Evolutionary conservation across 495 filamentous ascomycete genomes (phyloP), one percentile per base, ranked within the genome.

Genomic region (Sordaria brevicollis): DNA sequence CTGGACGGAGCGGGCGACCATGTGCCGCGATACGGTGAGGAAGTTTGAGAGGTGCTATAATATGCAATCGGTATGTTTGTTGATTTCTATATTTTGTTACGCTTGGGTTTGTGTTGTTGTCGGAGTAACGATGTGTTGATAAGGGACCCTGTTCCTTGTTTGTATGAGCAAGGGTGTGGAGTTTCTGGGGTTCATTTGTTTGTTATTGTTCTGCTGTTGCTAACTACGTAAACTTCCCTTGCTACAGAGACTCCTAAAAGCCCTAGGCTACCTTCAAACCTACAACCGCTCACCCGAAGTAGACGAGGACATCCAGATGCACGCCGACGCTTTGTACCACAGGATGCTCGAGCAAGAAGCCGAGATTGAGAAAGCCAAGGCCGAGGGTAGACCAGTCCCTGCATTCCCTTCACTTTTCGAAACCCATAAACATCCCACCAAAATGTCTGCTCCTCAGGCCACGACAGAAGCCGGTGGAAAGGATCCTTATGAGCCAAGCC

Each of bases 291-390:
- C 87, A 38, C 73, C 82, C 5, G 90, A 90, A 57, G 85, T 89
- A 66, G 91, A 96, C 73, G 95, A 98, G 81, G 83, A 87, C 68
- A 96, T 99, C 71, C 95, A 99, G 81, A 92, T 99, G 91, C 93
- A 96, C 79, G 94, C 93, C 66, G 93, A 97, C 80, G 88, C 85
- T 68, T 83, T 97, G 36, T 97, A 93, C 77, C 93, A 95, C 72
- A 86, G 89, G 71, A 91, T 97, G 90, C 79, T 94, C 21, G 84
- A 85, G 65, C 93, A 93, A 75, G 92, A 97, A 80, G 80, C 80
- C 43, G 85, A 83, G 72, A 86, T 91, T 29, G 84, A 89, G 68
- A 83, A 87, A 73, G 92, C 92, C 25, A 89, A 88, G 79, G 81
- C 84, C 1, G 89, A 88, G 70, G 90, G 90, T 0, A 69, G 72